Evolutionary conservation across 768 basidiomycete genomes (phyloP).

Genomic region (Paxillus involutus): DNA sequence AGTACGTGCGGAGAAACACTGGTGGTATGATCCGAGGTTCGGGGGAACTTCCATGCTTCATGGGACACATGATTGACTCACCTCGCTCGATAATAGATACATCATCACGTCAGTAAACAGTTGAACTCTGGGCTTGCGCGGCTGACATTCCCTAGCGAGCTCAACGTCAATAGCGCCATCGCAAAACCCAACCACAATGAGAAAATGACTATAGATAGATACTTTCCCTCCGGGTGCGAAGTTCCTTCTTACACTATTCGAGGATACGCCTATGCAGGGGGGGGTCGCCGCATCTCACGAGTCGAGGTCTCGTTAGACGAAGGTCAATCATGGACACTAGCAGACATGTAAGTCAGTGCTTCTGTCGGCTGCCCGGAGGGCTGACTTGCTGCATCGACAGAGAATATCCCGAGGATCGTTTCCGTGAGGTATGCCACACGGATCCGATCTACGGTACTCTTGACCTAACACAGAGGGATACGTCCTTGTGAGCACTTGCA

Average conservation of each 20-base stretch:
- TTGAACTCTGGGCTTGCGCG: neutral
- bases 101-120: slow-evolving; percentile 31
- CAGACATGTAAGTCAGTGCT: slow-evolving; percentile 31
- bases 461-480: slow-evolving; percentile 48
- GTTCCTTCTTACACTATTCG: slow-evolving; percentile 37
- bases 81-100: slow-evolving; percentile 21
- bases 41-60: slow-evolving; percentile 2
- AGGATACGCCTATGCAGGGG: slow-evolving; percentile 65
- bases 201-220: slow-evolving; percentile 22
- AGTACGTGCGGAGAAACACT: slow-evolving; percentile 47
- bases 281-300: slow-evolving; percentile 55
- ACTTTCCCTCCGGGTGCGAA: slow-evolving; percentile 4
- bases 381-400: slow-evolving; percentile 10
- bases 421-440: slow-evolving; percentile 35
- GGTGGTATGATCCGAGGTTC: slow-evolving; percentile 56
- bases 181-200: slow-evolving; percentile 58
- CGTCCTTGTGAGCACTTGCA: slow-evolving; percentile 39
- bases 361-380: neutral
- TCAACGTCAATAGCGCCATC: slow-evolving; percentile 61
- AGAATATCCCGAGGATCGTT: slow-evolving; percentile 52
- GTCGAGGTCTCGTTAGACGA: slow-evolving; percentile 59
- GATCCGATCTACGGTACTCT: slow-evolving; percentile 48
- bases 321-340: slow-evolving; percentile 48
- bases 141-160: slow-evolving; percentile 43
- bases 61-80: neutral